Evolutionary conservation across 306 rosid genomes (phyloP).

Genomic region (Rosa lucieae): DNA sequence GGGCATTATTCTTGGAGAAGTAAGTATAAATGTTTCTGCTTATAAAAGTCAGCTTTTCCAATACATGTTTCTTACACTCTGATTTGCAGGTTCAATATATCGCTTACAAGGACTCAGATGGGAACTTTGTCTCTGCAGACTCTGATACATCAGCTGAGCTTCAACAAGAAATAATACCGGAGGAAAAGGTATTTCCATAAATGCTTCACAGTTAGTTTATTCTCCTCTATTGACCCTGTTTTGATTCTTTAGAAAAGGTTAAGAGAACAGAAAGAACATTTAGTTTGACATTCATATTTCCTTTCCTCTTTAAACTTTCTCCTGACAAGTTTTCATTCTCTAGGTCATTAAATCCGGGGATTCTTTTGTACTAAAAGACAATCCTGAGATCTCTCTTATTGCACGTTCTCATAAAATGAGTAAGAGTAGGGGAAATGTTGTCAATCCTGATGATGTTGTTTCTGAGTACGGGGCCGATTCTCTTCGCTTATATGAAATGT

Average conservation of each 20-base stretch:
- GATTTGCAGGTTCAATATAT: constrained; percentile 85
- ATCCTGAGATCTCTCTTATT: constrained; percentile 65
- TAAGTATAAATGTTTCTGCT: constrained; percentile 39
- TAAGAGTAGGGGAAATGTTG: constrained; percentile 96
- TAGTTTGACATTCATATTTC: constrained; percentile 7
- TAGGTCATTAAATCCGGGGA: constrained; percentile 84
- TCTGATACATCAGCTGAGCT: constrained; percentile 48
- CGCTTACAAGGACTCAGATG: constrained; percentile 66
- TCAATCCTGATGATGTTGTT: constrained; percentile 90
- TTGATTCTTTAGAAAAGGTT: not conserved
- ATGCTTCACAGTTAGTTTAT: constrained; percentile 19
- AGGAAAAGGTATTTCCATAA: constrained; percentile 60
- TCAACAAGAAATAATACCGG: constrained; percentile 59
- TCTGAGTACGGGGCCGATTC: constrained; percentile 97
- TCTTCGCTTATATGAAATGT: constrained; percentile 97
- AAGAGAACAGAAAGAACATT: not conserved
- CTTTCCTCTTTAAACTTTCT: constrained; percentile 17
- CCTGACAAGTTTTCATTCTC: constrained; percentile 19
- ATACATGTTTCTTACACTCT: constrained; percentile 39
- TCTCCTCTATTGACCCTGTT: constrained; percentile 13
- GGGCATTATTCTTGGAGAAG: constrained; percentile 98
- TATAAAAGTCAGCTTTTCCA: constrained; percentile 9
- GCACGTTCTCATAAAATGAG: constrained; percentile 96
- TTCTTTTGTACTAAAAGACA: constrained; percentile 82
- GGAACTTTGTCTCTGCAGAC: constrained; percentile 74